Conservation (phyloP, 1,139 yeast species). For the Saccharomyces hybrid region DNA sequence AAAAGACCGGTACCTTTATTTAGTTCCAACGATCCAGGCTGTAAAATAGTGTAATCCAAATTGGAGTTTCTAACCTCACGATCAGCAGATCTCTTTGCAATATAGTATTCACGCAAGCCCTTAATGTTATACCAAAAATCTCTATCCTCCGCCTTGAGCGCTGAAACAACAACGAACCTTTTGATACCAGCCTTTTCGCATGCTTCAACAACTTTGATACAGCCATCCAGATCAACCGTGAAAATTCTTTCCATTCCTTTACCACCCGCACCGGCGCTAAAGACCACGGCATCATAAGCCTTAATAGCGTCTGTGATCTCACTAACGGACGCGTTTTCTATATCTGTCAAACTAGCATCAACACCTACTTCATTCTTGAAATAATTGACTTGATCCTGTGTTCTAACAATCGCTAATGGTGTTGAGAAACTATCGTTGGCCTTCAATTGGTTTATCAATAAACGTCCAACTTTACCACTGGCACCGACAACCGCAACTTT, state of each 20-base stretch:
- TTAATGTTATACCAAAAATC: constrained; percentile 34
- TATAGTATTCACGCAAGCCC: constrained; percentile 37
- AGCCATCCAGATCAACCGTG: constrained; percentile 55
- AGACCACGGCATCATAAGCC: constrained; percentile 51
- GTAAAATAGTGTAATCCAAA: constrained; percentile 47
- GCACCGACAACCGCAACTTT: constrained; percentile 51
- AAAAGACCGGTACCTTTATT: constrained; percentile 38
- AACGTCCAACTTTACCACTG: constrained; percentile 51
- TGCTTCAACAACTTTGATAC: constrained; percentile 52
- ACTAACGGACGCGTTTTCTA: constrained; percentile 34
- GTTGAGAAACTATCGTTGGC: constrained; percentile 7
- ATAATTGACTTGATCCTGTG: constrained; percentile 36
- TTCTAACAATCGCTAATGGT: constrained; percentile 48
- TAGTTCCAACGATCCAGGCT: constrained; percentile 41
- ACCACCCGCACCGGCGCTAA: constrained; percentile 61
- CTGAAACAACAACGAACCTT: constrained; percentile 50
- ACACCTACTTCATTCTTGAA: constrained; percentile 35
- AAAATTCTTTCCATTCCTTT: constrained; percentile 40
- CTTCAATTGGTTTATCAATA: constrained; percentile 32
- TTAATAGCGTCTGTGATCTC: constrained; percentile 36
- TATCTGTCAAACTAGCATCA: constrained; percentile 34
- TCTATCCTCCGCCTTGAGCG: constrained; percentile 45
- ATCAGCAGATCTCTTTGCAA: constrained; percentile 52
- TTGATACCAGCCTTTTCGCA: constrained; percentile 39
- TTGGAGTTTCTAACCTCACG: constrained; percentile 35